Evolutionary conservation across 148 eudicot species (phyloP).

Genomic region (Rhododendron molle): DNA sequence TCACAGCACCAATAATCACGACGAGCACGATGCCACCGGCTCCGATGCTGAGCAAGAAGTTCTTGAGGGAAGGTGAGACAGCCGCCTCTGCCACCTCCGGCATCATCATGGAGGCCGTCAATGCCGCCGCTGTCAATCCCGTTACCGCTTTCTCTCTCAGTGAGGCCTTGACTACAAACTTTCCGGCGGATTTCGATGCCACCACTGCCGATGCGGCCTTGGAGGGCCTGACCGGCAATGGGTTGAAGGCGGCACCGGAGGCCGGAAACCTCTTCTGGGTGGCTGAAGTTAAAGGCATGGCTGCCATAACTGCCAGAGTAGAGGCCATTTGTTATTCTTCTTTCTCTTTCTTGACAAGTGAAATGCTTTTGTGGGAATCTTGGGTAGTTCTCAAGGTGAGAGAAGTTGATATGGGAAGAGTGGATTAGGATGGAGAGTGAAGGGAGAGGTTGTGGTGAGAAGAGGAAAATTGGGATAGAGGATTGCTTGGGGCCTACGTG

Average conservation of each 20-base stretch:
- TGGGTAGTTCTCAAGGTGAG: too few species aligned
- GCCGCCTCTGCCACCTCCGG: conserved; percentile 39
- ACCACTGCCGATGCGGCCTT: not conserved
- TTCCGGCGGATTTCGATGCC: not conserved
- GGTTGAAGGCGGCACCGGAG: conserved; percentile 17
- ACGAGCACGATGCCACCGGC: conserved; percentile 34
- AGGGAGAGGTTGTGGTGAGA: conserved; percentile 1
- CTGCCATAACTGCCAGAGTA: conserved; percentile 21
- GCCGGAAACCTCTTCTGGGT: conserved; percentile 13
- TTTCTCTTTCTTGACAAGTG: not conserved
- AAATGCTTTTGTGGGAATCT: not conserved
- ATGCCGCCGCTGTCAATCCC: conserved; percentile 29
- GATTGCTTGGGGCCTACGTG: conserved; percentile 12
- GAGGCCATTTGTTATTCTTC: conserved; percentile 16
- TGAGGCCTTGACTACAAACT: conserved; percentile 21
- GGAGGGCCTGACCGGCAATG: conserved; percentile 10
- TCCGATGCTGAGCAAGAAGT: conserved; percentile 42
- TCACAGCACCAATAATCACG: conserved; percentile 27
- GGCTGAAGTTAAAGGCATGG: conserved; percentile 20
- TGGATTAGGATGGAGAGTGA: not conserved
- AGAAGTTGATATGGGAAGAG: not conserved
- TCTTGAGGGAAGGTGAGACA: conserved; percentile 32
- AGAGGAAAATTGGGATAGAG: conserved; percentile 7
- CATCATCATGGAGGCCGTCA: conserved; percentile 31
- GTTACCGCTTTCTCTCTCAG: conserved; percentile 30